Evolutionary conservation across 441 rosid genomes (phyloP).

Genomic region (Pelargonium fulgidum): DNA sequence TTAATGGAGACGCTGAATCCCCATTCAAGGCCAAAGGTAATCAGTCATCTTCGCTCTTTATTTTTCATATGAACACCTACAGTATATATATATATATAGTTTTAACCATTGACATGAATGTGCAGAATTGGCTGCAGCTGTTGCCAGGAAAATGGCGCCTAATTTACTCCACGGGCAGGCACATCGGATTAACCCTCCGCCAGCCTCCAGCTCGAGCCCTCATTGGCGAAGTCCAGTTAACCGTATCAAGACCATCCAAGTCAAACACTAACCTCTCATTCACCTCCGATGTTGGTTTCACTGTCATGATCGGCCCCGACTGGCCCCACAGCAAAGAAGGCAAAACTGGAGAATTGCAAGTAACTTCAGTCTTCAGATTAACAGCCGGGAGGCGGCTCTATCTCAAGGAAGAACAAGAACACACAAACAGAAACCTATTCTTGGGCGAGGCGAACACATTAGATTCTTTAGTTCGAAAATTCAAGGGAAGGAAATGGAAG

Average conservation of each 20-base stretch:
- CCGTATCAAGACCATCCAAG: constrained; percentile 40
- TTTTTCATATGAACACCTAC: not conserved
- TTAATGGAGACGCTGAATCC: constrained; percentile 92
- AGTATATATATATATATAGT: not conserved
- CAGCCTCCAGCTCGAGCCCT: constrained; percentile 65
- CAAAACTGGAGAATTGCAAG: constrained; percentile 47
- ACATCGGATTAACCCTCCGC: constrained; percentile 76
- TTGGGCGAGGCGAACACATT: constrained; percentile 39
- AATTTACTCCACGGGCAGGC: constrained; percentile 76
- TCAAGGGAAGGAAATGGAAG: constrained; percentile 60
- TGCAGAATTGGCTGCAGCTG: constrained; percentile 76
- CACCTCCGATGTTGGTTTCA: constrained; percentile 55
- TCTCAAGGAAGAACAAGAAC: constrained; percentile 62
- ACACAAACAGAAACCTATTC: constrained; percentile 39
- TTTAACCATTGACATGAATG: not conserved
- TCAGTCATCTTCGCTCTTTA: constrained; percentile 2
- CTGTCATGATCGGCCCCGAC: constrained; percentile 43
- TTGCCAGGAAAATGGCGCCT: constrained; percentile 90
- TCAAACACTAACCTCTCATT: constrained; percentile 36
- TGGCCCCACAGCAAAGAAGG: constrained; percentile 85
- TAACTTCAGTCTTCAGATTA: constrained; percentile 47
- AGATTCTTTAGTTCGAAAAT: constrained; percentile 43
- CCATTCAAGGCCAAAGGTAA: constrained; percentile 70
- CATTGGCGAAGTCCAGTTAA: constrained; percentile 57
- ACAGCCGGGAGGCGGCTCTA: constrained; percentile 64